Evolutionary conservation across 495 filamentous ascomycete genomes (phyloP).

Genomic region (Penicillium malachiteum): DNA sequence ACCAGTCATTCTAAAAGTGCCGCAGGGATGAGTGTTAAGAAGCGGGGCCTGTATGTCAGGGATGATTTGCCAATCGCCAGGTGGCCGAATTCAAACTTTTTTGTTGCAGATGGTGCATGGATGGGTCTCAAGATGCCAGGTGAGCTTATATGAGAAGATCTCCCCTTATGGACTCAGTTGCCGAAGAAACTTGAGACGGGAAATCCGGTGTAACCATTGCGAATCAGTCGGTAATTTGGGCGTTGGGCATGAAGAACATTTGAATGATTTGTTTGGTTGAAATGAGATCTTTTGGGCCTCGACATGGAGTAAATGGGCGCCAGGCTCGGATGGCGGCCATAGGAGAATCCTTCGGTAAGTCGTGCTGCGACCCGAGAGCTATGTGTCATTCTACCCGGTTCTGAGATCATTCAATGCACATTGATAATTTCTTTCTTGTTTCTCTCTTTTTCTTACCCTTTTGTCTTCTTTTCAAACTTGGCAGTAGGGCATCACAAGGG

Average conservation of each 20-base stretch:
- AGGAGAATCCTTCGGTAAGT: constrained; percentile 7
- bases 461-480: not conserved
- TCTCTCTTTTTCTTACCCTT: not conserved
- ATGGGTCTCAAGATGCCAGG: not conserved
- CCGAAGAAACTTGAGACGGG: no score
- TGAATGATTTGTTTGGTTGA: constrained; percentile 3
- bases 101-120: not conserved
- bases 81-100: not conserved
- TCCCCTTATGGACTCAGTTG: not conserved
- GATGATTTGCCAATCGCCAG: constrained; percentile 3
- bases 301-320: not conserved
- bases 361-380: not conserved
- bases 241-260: constrained; percentile 30
- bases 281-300: constrained; percentile 8
- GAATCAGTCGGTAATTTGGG: constrained; percentile 19
- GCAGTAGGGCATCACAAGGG: not conserved
- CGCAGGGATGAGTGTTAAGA: not conserved
- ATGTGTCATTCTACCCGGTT: not conserved
- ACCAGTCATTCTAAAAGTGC: not conserved
- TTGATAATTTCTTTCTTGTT: not conserved
- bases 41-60: not conserved
- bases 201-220: constrained; percentile 9
- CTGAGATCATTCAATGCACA: constrained; percentile 4
- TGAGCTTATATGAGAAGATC: constrained; percentile 1
- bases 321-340: constrained; percentile 2